Base-by-base conservation (phyloP, 257 asterid genomes). In the Galeopsis tetrahit region DNA sequence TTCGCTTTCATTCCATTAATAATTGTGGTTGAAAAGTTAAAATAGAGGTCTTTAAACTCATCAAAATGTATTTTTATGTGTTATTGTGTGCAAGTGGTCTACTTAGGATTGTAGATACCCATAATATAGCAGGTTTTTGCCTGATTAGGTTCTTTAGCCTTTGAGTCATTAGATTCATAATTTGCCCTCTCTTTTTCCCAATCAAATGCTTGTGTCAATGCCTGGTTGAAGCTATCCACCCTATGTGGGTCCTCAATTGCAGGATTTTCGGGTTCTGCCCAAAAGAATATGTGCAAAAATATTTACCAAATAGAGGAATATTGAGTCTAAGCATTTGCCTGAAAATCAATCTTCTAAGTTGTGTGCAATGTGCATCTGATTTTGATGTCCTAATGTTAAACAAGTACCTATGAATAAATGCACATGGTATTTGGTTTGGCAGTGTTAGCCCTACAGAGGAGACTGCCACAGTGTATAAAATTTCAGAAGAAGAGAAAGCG, bases 391-490 rank as follows among this genome's bases (percentile, higher is more conserved):
- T 48, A n/a, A 63, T 66, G 60, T 64, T 77, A 70, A 66, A 64
- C 43, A 36, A 62, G 44, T 32, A 28, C 28, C 6, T 51, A 13
- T 32, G 6, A 66, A 36, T 71, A 56, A 66, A 46, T 52, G 74
- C 72, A 39, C 64, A 57, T 70, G 60, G 44, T 58, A 44, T 69
- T 60, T 59, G 69, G 66, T 62, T 73, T 75, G 80, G 38, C 77
- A 91, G 94, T 74, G 81, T 84, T 73, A 85, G 83, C 81, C 89
- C 97, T 71, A 77, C 90, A 61, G 85, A 91, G 80, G 88, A 85
- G 75, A 81, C 75, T 66, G 60, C 86, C 38, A 32, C 80, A 21
- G 81, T 72, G 59, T 68, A 59, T 64, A 77, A 80, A 51, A 78
- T 89, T 71, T 81, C 97, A 67, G 79, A 88, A 36, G 86, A 89